These are phyloP conservation scores for Stevia rebaudiana DNA, from an alignment of 140 eudicot genomes.

Conservation along the genomic window DNA sequence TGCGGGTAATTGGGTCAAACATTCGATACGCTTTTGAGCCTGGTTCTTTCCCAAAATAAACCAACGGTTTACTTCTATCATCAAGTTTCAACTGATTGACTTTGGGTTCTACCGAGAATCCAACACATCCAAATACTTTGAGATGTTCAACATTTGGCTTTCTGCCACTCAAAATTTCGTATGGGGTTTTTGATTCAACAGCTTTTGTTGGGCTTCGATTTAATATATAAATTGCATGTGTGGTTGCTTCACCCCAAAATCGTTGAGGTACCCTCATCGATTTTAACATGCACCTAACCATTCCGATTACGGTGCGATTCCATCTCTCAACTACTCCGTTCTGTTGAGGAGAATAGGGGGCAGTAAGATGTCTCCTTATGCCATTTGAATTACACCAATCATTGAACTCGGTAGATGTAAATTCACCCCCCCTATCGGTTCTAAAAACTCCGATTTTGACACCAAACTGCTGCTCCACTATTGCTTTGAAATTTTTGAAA, in stretches of 20 bases:
- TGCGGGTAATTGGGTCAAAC: not conserved
- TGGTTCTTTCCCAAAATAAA: not conserved
- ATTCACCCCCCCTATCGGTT: too few relatives aligned
- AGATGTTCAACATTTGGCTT: not conserved
- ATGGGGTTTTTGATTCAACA: too few relatives aligned
- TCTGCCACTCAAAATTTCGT: too few relatives aligned
- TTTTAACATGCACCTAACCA: not conserved
- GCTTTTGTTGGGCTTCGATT: not conserved
- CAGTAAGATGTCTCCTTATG: too few relatives aligned
- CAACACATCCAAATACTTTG: not conserved
- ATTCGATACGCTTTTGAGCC: not conserved
- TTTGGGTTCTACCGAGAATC: too few relatives aligned
- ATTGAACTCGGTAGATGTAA: too few relatives aligned
- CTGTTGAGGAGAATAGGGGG: not conserved
- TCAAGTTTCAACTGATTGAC: not conserved
- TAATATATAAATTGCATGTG: not conserved
- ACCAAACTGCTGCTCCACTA: too few relatives aligned
- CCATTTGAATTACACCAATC: too few relatives aligned
- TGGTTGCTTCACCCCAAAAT: not conserved
- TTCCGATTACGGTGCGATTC: not conserved
- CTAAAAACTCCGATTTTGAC: too few relatives aligned
- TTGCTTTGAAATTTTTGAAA: too few relatives aligned
- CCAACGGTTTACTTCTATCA: not conserved
- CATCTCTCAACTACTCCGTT: conserved; percentile 5
- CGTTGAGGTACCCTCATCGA: not conserved